These are phyloP conservation scores for Penicillium sumatraense DNA, from an alignment of 2,329 filamentous ascomycete genomes.

Conservation along the genomic window DNA sequence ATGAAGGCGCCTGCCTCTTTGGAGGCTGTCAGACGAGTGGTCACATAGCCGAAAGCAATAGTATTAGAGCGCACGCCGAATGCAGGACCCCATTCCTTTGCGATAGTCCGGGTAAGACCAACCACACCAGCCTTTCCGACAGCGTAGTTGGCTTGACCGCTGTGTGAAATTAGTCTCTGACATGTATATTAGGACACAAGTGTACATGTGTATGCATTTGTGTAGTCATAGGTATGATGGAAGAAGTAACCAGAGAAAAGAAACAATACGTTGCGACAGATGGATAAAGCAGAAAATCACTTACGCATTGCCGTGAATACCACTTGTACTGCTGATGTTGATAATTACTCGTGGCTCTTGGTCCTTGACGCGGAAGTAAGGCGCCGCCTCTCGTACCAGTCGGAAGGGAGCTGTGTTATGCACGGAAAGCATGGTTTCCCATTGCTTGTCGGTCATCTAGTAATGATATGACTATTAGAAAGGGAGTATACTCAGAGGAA, in stretches of 20 bases:
- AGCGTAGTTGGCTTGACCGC: conserved; percentile 85
- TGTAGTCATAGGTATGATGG: not conserved
- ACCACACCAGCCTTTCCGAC: conserved; percentile 82
- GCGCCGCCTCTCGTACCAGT: conserved; percentile 76
- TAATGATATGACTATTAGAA: not conserved
- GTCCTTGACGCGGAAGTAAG: conserved; percentile 87
- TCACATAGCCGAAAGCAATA: conserved; percentile 81
- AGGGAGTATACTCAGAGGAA: not conserved
- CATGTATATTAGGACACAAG: too few relatives aligned
- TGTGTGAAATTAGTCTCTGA: conserved; percentile 4
- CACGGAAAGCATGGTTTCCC: conserved; percentile 83
- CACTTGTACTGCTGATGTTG: conserved; percentile 82
- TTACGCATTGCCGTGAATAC: conserved; percentile 78
- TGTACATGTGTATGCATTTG: not conserved
- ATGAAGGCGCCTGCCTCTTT: conserved; percentile 86
- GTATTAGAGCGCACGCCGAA: conserved; percentile 86
- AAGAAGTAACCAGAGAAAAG: not conserved
- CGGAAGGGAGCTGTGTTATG: conserved; percentile 87
- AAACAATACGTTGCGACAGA: too few relatives aligned
- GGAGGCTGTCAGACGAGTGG: conserved; percentile 77
- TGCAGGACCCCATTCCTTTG: conserved; percentile 85
- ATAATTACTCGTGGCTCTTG: conserved; percentile 77
- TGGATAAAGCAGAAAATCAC: conserved; percentile 15
- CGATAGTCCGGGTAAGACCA: conserved; percentile 85
- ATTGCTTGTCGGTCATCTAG: conserved; percentile 83